phyloP scores from a whole-genome alignment of 352 stramenopile species.

The Phytopythium helicoides region DNA sequence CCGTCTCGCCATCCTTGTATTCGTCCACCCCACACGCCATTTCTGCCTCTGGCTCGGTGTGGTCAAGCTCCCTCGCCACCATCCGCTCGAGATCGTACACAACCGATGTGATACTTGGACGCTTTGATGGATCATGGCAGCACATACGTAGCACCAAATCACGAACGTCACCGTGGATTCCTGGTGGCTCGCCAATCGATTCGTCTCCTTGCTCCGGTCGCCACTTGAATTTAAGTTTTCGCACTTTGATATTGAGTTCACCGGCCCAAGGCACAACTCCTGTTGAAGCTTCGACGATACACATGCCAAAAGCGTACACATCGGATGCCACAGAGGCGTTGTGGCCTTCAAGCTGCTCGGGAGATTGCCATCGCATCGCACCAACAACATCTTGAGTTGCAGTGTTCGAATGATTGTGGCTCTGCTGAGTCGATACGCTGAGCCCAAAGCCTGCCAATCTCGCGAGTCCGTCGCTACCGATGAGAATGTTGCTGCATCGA shows the following conservation, averaged over 20 bases:
- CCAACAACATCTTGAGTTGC: slow-evolving; percentile 1
- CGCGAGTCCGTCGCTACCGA: slow-evolving; percentile 12
- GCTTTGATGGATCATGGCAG: slow-evolving; percentile 15
- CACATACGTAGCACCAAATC: slow-evolving; percentile 31
- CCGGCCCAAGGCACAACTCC: slow-evolving; percentile 17
- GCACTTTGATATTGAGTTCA: slow-evolving; percentile 16
- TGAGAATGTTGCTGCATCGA: slow-evolving; percentile 27
- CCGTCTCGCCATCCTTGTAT: neutral
- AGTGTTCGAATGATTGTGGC: too few relatives aligned
- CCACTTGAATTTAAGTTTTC: slow-evolving; percentile 9
- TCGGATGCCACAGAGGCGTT: slow-evolving; percentile 23
- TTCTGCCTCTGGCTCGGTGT: neutral
- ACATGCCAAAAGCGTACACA: slow-evolving; percentile 39
- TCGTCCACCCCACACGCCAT: neutral
- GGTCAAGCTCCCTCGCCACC: neutral
- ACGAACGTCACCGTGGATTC: neutral
- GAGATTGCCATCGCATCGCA: slow-evolving; percentile 18
- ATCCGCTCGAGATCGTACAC: slow-evolving; percentile 5
- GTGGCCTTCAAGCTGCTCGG: slow-evolving; percentile 19
- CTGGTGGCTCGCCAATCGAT: neutral
- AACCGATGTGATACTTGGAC: slow-evolving; percentile 14
- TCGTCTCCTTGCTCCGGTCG: too few relatives aligned
- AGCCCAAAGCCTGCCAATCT: slow-evolving; percentile 29
- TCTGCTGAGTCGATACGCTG: slow-evolving; percentile 9
- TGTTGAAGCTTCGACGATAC: slow-evolving; percentile 29